Evolutionary conservation across 2,329 filamentous ascomycete genomes (phyloP), one percentile per base, ranked within the genome.

Genomic region (Hypoxylon sp.): DNA sequence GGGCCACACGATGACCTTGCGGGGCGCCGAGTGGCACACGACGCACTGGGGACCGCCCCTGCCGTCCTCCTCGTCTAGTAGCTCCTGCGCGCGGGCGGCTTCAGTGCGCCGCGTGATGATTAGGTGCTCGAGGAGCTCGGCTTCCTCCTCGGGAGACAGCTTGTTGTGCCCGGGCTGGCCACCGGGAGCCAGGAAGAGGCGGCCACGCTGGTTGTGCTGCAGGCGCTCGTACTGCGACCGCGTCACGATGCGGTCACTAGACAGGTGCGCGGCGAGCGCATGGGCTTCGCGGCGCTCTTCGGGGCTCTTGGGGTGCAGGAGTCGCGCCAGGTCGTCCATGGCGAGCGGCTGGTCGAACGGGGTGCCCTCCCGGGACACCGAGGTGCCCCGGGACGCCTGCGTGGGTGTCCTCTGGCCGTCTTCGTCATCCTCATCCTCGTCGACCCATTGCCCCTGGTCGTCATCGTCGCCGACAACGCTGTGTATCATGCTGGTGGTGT

Each of bases 1-100:
- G 0, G 95, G 95, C 95, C 95, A 98, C 1, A 97, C 90, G 56
- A 99, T 91, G 64, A 98, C 91, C 6, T 92, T 96, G 17, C 95
- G 85, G 2, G 93, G 89, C n/a, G 87, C 85, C 56, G 88, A 88
- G 76, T 98, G 94, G 75, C 95, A 99, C 4, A 99, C 92, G 0
- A 98, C 95, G 73, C 95, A 99, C 69, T 92, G 91, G 2, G 93
- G 93, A 0, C 92, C 89, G 41, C 84, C 87, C 28, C 89, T 86
- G 2, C 76, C 78, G 1, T 91, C 92, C 73, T 94, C 52, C 7
- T 57, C 17, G 62, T 56, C 46, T 10, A 11, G 32, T 10, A 34
- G 32, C 8, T 34, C 11, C 53, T 48, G 8, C 65, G 62, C 57
- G 59, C 65, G 46, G 37, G 62, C 41, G 72, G 74, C 73, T 22